Base-by-base conservation (phyloP, 768 basidiomycete genomes). In the Pholiota microspora region DNA sequence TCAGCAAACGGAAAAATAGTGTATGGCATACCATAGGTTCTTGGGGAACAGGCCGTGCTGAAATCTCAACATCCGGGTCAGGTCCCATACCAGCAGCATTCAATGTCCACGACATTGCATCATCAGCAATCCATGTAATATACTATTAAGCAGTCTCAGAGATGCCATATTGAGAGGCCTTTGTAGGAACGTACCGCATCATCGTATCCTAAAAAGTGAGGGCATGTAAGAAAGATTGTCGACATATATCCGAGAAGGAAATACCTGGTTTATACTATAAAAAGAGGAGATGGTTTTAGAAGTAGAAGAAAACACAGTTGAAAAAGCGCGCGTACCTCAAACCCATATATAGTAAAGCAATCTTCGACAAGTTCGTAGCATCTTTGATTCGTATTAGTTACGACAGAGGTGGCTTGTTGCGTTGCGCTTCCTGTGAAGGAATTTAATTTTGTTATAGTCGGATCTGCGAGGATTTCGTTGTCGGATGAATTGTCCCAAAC, bases 401-500 rank as follows among this genome's bases (percentile, higher is more conserved):
- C 73, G 16, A 75, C 86, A 4, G 92, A 94, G 0, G 87, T 87
- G 2, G 92, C 88, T 64, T 95, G 91, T 67, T 96, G 94, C 65
- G 81, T 90, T 7, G 78, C 79, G 49, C 88, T 89, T 36, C 94
- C 94, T 15, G 71, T 77, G 65, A 89, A 94, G 3, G 80, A 57
- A 64, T 93, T 93, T 45, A 85, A 68, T 21, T 60, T 52, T 0
- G 85, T 84, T 18, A 71, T 68, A n/a, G 67, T 69, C 1, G 74
- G 64, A 64, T 94, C 73, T 7, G 71, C 59, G 50, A 92, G 87
- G 47, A 76, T 69, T 31, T 83, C 66, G 58, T 84, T 89, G 38
- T 78, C 73, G 6, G 81, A 71, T 0, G 77, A 80, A 64, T 92
- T 89, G 63, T 77, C 69, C 87, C 89, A 92, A 21, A 63, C 49